Percentiles rank a stretch among this genome's conserved stretches.
Evolutionary conservation across 2,329 filamentous ascomycete species (phyloP).

Genomic region (Colletotrichum phormii): DNA sequence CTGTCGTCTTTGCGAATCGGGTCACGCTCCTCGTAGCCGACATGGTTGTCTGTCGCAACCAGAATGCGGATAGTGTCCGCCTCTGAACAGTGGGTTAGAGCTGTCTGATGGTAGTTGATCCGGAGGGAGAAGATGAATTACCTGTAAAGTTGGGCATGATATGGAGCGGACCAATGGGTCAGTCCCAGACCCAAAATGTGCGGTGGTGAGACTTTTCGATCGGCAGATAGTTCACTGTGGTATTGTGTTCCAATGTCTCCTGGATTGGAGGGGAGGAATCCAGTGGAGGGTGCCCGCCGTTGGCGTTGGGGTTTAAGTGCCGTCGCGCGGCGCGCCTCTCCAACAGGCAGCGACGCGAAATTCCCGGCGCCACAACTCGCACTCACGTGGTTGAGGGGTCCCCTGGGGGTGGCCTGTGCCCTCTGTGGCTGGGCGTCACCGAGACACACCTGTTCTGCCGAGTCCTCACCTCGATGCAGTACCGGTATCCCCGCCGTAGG

Average conservation of each 20-base stretch:
- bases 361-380: not conserved
- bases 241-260: not conserved
- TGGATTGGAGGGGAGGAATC: not conserved
- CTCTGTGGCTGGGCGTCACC: not conserved
- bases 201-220: not conserved
- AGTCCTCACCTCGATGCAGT: not conserved
- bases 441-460: not conserved
- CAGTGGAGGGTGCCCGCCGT: not conserved
- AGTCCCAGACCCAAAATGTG: not conserved
- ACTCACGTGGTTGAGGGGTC: slow-evolving; percentile 9
- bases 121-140: not conserved
- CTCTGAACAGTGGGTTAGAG: slow-evolving; percentile 47
- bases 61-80: slow-evolving; percentile 94
- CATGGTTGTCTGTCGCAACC: slow-evolving; percentile 96
- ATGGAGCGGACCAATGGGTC: not conserved
- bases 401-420: not conserved
- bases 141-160: slow-evolving; percentile 34
- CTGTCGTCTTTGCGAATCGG: slow-evolving; percentile 95
- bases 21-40: slow-evolving; percentile 94
- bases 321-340: slow-evolving; percentile 19
- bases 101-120: not conserved
- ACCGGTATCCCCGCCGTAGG: too few species aligned
- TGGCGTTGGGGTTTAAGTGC: slow-evolving; percentile 2
- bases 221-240: not conserved
- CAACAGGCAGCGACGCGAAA: slow-evolving; percentile 26